A percentile compares a stretch with the other conserved stretches of the same genome.
Evolutionary conservation across 176 grass and related monocot species (phyloP).

Genomic region (Areca catechu): DNA sequence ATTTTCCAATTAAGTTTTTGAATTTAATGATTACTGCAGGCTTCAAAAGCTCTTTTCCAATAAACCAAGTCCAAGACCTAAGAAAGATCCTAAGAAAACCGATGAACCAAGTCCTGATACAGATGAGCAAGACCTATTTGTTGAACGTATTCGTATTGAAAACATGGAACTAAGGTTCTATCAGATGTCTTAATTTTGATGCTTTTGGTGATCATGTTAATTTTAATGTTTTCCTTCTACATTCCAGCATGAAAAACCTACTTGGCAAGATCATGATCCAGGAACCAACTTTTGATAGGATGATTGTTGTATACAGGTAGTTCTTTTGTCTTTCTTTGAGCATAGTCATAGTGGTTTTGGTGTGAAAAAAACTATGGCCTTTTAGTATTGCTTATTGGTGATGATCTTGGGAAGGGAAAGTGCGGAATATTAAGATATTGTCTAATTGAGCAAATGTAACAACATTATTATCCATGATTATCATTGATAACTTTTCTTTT

Average conservation of each 20-base stretch:
- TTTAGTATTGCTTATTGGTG: too few species aligned
- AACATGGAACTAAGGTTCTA: conserved; percentile 74
- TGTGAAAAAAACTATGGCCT: too few species aligned
- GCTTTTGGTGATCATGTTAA: conserved; percentile 12
- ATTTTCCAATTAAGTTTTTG: too few species aligned
- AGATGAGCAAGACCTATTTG: conserved; percentile 49
- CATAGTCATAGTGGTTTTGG: not conserved
- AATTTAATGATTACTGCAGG: conserved; percentile 30
- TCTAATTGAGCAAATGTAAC: too few species aligned
- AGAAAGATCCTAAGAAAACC: conserved; percentile 58
- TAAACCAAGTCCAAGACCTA: conserved; percentile 37
- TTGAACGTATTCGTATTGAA: conserved; percentile 86
- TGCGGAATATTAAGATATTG: too few species aligned
- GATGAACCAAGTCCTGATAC: conserved; percentile 53
- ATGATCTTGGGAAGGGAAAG: too few species aligned
- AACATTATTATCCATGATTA: too few species aligned
- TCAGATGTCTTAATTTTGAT: not conserved
- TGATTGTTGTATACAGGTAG: conserved; percentile 98
- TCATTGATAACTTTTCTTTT: too few species aligned
- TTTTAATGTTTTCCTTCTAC: conserved; percentile 4
- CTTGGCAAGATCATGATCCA: conserved; percentile 79
- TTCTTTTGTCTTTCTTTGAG: not conserved
- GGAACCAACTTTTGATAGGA: conserved; percentile 96
- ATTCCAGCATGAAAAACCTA: conserved; percentile 61
- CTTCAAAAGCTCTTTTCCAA: conserved; percentile 66